Evolutionary conservation across 1,284 basidiomycete species (phyloP), one percentile per base, ranked within the genome.

Genomic region (Cryptococcus wingfieldii): DNA sequence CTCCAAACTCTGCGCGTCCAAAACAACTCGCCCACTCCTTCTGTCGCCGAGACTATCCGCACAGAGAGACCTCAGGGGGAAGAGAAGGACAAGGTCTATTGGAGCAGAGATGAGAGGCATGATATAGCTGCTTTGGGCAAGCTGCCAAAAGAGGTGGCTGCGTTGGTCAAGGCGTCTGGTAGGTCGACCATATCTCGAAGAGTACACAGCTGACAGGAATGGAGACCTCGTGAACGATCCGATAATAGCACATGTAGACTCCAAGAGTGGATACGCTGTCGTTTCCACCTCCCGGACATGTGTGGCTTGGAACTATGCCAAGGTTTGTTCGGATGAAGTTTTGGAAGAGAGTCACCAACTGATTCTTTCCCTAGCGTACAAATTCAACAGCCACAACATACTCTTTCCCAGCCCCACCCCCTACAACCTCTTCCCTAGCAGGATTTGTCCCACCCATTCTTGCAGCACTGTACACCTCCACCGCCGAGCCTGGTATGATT

Each of bases 281-380:
- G 72, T 79, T 8, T 51, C 74, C 10, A 71, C 67, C 1, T 62
- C 67, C 5, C 59, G 64, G 8, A 46, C 55, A 23, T 75, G 74
- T 52, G 70, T 72, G 42, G 74, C 77, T 2, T 80, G 79, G 79
- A 78, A 79, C 58, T 79, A 76, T 59, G 59, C 68, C 10, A 77
- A 71, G 53, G 76, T 74, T 27, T 16, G 47, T 19, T 31, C 13
- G 18, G 38, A 25, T 44, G n/a, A 3, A 23, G 23, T n/a, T n/a
- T 39, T 39, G n/a, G 9, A 16, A 23, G 51, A 61, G 54, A 4
- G 5, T 23, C 23, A 18, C 25, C 25, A 34, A 43, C 38, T 8
- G 23, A 39, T 3, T 39, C 38, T 39, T 51, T 38, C 4, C 18
- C 14, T 38, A 66, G 71, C 71, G 65, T 49, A 72, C 74, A 43